phyloP scores from a whole-genome alignment of 2,329 filamentous ascomycete genomes.

The Paraphoma chrysanthemicola region DNA sequence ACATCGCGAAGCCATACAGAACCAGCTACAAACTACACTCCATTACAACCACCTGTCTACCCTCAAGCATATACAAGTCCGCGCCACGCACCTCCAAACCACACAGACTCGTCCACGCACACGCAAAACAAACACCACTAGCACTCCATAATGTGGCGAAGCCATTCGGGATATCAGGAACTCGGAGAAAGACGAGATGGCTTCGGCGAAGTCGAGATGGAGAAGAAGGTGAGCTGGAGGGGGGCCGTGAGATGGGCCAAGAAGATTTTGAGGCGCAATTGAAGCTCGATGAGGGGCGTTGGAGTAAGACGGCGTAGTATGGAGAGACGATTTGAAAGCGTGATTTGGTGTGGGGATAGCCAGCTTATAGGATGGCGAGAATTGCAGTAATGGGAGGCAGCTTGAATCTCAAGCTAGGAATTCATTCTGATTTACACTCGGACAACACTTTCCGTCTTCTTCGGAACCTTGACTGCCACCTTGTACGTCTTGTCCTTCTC shows the following conservation, averaged over 20 bases:
- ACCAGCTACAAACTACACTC: too few relatives aligned
- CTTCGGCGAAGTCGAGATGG: background rate
- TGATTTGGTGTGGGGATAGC: too few relatives aligned
- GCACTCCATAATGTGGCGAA: background rate
- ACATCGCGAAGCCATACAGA: background rate
- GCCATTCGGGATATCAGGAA: background rate
- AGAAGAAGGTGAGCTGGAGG: background rate
- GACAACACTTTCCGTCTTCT: background rate
- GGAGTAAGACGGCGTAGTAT: too few relatives aligned
- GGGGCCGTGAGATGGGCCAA: background rate
- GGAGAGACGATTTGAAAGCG: too few relatives aligned
- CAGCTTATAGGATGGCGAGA: too few relatives aligned
- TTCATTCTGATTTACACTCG: background rate
- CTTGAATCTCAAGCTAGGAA: background rate
- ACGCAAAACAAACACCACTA: background rate
- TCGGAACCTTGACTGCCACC: constrained; percentile 51
- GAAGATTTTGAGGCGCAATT: background rate
- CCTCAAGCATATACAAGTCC: too few relatives aligned
- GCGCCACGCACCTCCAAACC: too few relatives aligned
- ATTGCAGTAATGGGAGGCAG: too few relatives aligned
- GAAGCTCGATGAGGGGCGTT: too few relatives aligned
- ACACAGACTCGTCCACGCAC: background rate
- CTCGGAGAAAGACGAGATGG: background rate
- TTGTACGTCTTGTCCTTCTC: constrained; percentile 54
- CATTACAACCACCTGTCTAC: too few relatives aligned